Evolutionary conservation across 2,329 filamentous ascomycete species (phyloP).

Genomic region (Macrophomina tecta): DNA sequence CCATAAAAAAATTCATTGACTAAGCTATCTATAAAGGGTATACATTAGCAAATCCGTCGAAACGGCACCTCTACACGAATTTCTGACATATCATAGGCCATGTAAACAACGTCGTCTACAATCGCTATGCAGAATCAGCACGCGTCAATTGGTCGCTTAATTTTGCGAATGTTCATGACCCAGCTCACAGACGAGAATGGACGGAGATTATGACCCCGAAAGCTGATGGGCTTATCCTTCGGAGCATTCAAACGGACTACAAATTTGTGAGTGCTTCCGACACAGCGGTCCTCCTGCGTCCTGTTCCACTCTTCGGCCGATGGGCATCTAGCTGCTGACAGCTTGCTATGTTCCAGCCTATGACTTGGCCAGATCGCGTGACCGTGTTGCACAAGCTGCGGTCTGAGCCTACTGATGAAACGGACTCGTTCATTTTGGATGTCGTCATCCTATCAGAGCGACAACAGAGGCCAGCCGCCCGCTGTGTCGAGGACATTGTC

Average conservation of each 20-base stretch:
- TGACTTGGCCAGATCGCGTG: constrained; percentile 81
- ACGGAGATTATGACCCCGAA: constrained; percentile 69
- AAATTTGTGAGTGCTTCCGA: constrained; percentile 73
- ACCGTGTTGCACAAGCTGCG: constrained; percentile 83
- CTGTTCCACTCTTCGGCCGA: constrained; percentile 13
- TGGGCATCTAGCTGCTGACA: constrained; percentile 17
- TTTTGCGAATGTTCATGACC: constrained; percentile 68
- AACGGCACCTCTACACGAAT: neutral
- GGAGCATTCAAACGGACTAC: constrained; percentile 80
- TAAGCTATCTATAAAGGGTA: constrained; percentile 21
- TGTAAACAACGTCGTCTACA: constrained; percentile 86
- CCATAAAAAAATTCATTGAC: neutral
- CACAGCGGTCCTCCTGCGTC: constrained; percentile 28
- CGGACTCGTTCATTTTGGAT: constrained; percentile 65
- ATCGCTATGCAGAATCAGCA: constrained; percentile 81
- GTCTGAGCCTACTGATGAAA: constrained; percentile 54
- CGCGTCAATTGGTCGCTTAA: constrained; percentile 79
- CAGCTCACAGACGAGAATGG: constrained; percentile 69
- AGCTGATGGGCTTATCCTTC: constrained; percentile 75
- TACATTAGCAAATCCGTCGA: neutral
- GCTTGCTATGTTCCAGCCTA: constrained; percentile 55
- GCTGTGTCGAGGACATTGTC: constrained; percentile 78
- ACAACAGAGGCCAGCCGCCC: constrained; percentile 73
- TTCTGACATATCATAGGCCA: constrained; percentile 60
- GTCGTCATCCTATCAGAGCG: constrained; percentile 75